These are phyloP conservation scores for Lyophyllum decastes DNA, from an alignment of 768 basidiomycete genomes.

Conservation along the genomic window DNA sequence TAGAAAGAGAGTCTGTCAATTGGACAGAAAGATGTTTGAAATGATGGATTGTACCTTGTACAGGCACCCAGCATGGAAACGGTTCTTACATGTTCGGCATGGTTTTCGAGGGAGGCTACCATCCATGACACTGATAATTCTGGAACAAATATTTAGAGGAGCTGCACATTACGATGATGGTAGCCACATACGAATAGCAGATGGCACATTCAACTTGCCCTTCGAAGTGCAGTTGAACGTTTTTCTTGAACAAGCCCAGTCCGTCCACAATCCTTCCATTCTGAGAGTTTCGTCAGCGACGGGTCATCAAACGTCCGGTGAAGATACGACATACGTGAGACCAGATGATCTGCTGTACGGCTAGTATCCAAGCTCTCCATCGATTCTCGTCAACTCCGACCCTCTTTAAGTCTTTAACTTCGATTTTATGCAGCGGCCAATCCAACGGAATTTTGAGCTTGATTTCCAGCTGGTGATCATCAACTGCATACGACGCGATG, in stretches of 20 bases:
- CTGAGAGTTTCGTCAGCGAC: conserved; percentile 37
- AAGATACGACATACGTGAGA: conserved; percentile 61
- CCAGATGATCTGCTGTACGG: conserved; percentile 88
- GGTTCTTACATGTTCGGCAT: conserved; percentile 93
- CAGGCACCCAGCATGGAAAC: conserved; percentile 89
- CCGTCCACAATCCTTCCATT: conserved; percentile 91
- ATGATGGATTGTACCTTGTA: conserved; percentile 63
- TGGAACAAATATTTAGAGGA: conserved; percentile 28
- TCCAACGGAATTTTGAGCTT: conserved; percentile 82
- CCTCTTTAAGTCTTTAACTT: conserved; percentile 80
- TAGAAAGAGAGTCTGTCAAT: conserved; percentile 27
- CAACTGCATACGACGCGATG: conserved; percentile 80
- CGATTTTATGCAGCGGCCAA: conserved; percentile 88
- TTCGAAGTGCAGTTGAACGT: conserved; percentile 90
- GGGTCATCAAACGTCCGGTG: neutral
- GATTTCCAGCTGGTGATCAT: conserved; percentile 93
- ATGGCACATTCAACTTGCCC: conserved; percentile 97
- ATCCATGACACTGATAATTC: conserved; percentile 90
- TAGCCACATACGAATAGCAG: conserved; percentile 76
- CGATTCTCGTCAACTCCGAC: conserved; percentile 88
- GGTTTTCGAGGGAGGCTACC: conserved; percentile 85
- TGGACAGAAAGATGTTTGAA: neutral
- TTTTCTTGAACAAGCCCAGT: conserved; percentile 88
- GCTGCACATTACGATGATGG: neutral
- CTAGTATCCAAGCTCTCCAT: conserved; percentile 94